Conservation (phyloP, 2,329 filamentous ascomycete species). For the Zymoseptoria passerinii region DNA sequence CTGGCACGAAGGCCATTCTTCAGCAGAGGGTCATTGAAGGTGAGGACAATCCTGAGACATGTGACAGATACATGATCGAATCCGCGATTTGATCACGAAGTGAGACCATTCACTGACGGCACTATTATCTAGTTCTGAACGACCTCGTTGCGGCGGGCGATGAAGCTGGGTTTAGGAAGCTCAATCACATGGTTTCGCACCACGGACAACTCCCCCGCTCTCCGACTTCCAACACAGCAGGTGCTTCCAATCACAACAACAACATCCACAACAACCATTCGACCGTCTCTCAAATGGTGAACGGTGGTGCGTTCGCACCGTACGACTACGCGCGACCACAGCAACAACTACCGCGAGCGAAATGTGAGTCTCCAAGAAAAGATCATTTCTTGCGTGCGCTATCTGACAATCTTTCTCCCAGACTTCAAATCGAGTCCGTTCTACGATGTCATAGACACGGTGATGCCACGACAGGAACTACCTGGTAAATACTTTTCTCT, state of each 20-base stretch:
- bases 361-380: neutral
- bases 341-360: neutral
- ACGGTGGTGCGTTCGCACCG: slow-evolving; percentile 5
- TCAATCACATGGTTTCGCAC: slow-evolving; percentile 34
- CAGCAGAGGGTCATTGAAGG: slow-evolving; percentile 69
- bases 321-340: neutral
- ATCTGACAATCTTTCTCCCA: slow-evolving; percentile 12
- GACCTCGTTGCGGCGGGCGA: slow-evolving; percentile 29
- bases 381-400: slow-evolving; percentile 6
- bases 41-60: slow-evolving; percentile 33
- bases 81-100: neutral
- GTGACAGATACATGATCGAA: neutral
- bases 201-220: slow-evolving; percentile 32
- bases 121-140: slow-evolving; percentile 31
- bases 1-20: slow-evolving; percentile 76
- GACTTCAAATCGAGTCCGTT: slow-evolving; percentile 75
- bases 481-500: slow-evolving; percentile 51
- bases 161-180: slow-evolving; percentile 28
- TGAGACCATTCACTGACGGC: slow-evolving; percentile 6
- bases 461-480: slow-evolving; percentile 59
- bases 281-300: slow-evolving; percentile 9
- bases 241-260: slow-evolving; percentile 8
- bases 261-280: slow-evolving; percentile 4
- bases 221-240: neutral
- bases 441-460: slow-evolving; percentile 58